Evolutionary conservation across 495 filamentous ascomycete genomes (phyloP), one percentile per base, ranked within the genome.

Genomic region (Aspergillus cavernicola): DNA sequence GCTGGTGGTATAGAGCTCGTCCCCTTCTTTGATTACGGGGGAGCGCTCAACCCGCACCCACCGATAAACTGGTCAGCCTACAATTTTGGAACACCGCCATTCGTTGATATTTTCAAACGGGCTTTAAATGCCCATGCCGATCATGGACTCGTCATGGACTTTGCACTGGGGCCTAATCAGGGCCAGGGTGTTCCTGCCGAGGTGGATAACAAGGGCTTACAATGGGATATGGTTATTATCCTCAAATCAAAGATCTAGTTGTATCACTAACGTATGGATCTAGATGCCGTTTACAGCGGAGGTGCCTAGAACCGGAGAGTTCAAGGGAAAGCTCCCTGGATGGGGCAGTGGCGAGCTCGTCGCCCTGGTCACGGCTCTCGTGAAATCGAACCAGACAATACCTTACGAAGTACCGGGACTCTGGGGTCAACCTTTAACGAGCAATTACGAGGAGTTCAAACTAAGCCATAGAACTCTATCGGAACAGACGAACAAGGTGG

Each of bases 181-280:
- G 78, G 71, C 6, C 64, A 71, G 35, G 77, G 79, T 37, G 74
- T 79, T n/a, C 79, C 79, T 6, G 67, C 70, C 1, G 37, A 52
- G 7, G 15, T 44, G 12, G 46, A 60, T 50, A 50, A 66, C 54
- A 58, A 67, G 38, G 62, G 69, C 6, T 42, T 76, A 22, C 59
- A 65, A 35, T 66, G 72, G 70, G 63, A 75, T 57, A 52, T 76
- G 59, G 64, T 66, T n/a, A n/a, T n/a, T n/a, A n/a, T 28, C 4
- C 24, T 4, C 24, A 28, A 28, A 28, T 9, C n/a, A n/a, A n/a
- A 28, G 24, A 28, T 4, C 24, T 9, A 28, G n/a, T 28, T 28
- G 4, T 28, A 28, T 9, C 24, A 9, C 4, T 4, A 4, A 57
- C 11, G 65, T 68, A 6, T 9, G 24, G 43, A 50, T 23, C 36